These are phyloP conservation scores for Tulasnella sp. DNA, from an alignment of 768 basidiomycete genomes.

Conservation along the genomic window DNA sequence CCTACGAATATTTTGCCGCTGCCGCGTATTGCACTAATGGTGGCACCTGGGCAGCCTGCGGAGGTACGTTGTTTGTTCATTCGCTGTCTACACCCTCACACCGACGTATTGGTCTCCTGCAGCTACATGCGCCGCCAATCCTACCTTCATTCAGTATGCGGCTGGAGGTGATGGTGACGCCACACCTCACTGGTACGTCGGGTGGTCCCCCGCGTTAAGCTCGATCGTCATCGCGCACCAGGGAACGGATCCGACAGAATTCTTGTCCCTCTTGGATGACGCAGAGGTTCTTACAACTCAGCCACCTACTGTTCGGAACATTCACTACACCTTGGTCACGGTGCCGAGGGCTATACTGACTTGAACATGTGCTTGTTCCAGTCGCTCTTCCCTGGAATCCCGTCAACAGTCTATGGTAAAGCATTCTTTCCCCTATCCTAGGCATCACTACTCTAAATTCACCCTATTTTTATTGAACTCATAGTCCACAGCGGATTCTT, in stretches of 20 bases:
- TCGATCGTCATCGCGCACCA: slow-evolving; percentile 12
- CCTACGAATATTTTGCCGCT: neutral
- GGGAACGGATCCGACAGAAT: slow-evolving; percentile 16
- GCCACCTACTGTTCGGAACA: neutral
- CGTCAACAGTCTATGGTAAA: neutral
- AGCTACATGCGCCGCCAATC: neutral
- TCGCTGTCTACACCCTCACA: neutral
- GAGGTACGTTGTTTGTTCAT: neutral
- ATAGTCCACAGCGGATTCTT: slow-evolving; percentile 10
- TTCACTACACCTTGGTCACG: too few species aligned
- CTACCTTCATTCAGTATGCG: slow-evolving; percentile 4
- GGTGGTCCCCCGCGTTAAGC: neutral
- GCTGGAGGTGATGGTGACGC: slow-evolving; percentile 14
- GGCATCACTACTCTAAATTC: neutral
- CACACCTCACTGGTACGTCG: slow-evolving; percentile 12
- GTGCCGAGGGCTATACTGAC: neutral
- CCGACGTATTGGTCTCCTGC: neutral
- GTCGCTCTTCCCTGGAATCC: slow-evolving; percentile 5
- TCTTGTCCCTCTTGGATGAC: slow-evolving; percentile 6
- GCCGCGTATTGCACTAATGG: slow-evolving; percentile 5
- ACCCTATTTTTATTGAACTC: neutral
- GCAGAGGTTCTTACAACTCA: neutral
- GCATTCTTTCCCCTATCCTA: neutral
- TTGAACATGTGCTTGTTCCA: neutral
- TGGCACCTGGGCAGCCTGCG: neutral